Evolutionary conservation across 1,284 basidiomycete genomes (phyloP).

Genomic region (Ceratobasidium papillatum): DNA sequence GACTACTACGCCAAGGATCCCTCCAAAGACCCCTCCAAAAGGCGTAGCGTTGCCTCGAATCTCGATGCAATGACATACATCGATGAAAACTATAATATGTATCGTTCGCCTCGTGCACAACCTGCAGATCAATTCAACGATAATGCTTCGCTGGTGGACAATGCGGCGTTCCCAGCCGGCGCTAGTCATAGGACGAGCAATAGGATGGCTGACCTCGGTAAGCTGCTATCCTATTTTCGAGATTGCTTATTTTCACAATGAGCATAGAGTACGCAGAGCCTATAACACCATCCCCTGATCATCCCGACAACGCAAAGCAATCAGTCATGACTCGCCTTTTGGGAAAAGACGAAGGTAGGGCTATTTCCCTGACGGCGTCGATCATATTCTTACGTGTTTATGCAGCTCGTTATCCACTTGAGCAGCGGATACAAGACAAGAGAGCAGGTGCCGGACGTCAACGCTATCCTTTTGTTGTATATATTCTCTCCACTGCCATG

Average conservation of each 20-base stretch:
- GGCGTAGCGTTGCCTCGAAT: constrained; percentile 30
- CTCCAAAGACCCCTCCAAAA: constrained; percentile 19
- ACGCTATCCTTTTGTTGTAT: constrained; percentile 77
- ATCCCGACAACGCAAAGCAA: constrained; percentile 43
- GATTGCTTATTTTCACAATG: neutral
- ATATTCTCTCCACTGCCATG: constrained; percentile 71
- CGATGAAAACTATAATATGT: constrained; percentile 45
- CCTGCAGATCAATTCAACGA: constrained; percentile 36
- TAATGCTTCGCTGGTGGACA: constrained; percentile 56
- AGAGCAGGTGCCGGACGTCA: constrained; percentile 82
- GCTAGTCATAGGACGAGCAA: constrained; percentile 15
- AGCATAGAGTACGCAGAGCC: constrained; percentile 69
- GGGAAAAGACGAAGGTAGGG: constrained; percentile 28
- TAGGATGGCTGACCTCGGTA: constrained; percentile 60
- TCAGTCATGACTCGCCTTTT: constrained; percentile 30
- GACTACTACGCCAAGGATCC: constrained; percentile 28
- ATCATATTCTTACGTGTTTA: constrained; percentile 39
- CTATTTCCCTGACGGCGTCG: constrained; percentile 31
- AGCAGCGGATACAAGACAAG: constrained; percentile 85
- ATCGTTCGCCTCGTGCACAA: constrained; percentile 38
- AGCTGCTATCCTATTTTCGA: constrained; percentile 44
- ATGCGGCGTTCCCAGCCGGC: constrained; percentile 52
- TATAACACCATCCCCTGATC: constrained; percentile 44
- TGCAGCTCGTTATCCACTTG: constrained; percentile 64
- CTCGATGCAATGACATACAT: constrained; percentile 45